These are phyloP conservation scores for Apophysomyces elegans DNA, from an alignment of 371 early-diverging fungal genomes.

Conservation along the genomic window DNA sequence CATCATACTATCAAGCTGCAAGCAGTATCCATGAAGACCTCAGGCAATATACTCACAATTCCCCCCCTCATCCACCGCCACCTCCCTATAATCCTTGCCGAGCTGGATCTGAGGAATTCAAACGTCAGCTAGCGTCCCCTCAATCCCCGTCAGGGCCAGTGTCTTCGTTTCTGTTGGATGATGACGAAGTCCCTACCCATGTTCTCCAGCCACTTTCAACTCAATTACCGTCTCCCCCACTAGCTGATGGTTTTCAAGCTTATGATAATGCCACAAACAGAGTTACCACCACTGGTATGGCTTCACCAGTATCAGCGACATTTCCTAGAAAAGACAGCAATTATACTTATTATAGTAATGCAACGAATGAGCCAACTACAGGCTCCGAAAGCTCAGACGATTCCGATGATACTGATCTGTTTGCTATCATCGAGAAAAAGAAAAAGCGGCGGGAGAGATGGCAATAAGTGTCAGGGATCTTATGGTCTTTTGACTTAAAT, in stretches of 20 bases:
- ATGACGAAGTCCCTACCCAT: neutral
- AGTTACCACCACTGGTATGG: neutral
- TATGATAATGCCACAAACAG: conserved; percentile 3
- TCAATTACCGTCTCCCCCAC: conserved; percentile 2
- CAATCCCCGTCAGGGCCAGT: neutral
- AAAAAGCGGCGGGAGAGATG: conserved; percentile 2
- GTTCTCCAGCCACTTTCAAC: neutral
- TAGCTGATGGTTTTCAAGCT: neutral
- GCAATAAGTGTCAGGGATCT: neutral
- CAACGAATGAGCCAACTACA: neutral
- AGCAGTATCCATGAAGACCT: neutral
- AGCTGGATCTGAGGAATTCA: neutral
- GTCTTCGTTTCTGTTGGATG: neutral
- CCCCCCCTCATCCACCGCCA: neutral
- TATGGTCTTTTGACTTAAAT: neutral
- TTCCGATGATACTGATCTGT: conserved; percentile 12
- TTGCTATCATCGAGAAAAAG: conserved; percentile 15
- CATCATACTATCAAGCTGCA: neutral
- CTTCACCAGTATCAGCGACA: neutral
- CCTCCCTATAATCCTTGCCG: neutral
- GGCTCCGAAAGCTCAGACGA: conserved; percentile 13
- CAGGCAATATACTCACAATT: neutral
- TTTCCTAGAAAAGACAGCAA: neutral
- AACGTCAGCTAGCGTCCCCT: neutral
- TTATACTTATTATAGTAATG: neutral